Conservation (phyloP, 2,329 filamentous ascomycete genomes). For the Stemphylium beticola region DNA sequence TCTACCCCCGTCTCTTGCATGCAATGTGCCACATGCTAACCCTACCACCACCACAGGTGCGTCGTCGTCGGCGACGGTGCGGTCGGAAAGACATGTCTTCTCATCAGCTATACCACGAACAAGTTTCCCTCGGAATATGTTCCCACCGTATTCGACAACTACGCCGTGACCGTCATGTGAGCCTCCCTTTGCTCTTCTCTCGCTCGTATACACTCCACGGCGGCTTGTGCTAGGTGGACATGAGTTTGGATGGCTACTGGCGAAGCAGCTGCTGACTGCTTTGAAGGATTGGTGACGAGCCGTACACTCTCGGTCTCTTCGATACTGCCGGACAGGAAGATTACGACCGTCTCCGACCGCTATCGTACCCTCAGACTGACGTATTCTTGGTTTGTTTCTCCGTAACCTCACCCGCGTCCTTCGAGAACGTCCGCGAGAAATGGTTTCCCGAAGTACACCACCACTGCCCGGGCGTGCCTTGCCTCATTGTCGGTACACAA, state of each 20-base stretch:
- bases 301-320: constrained; percentile 95
- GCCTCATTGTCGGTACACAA: constrained; percentile 96
- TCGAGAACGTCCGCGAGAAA: constrained; percentile 99
- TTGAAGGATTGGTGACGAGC: constrained; percentile 95
- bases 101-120: constrained; percentile 99
- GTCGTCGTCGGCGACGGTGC: constrained; percentile 99
- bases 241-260: background rate
- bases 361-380: constrained; percentile 98
- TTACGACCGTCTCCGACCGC: constrained; percentile 94
- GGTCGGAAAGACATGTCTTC: constrained; percentile 97
- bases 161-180: constrained; percentile 99
- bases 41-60: constrained; percentile 66
- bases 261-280: constrained; percentile 32
- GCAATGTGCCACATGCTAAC: constrained; percentile 11
- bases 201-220: background rate
- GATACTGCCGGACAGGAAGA: constrained; percentile 99
- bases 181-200: constrained; percentile 44
- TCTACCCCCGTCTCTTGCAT: background rate
- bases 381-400: constrained; percentile 99
- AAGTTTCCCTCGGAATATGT: constrained; percentile 99
- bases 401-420: constrained; percentile 94
- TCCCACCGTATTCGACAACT: constrained; percentile 99
- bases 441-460: constrained; percentile 99
- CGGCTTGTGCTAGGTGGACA: background rate
- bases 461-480: constrained; percentile 96